Evolutionary conservation across 2,329 filamentous ascomycete genomes (phyloP).

Genomic region (Colletotrichum sp.): DNA sequence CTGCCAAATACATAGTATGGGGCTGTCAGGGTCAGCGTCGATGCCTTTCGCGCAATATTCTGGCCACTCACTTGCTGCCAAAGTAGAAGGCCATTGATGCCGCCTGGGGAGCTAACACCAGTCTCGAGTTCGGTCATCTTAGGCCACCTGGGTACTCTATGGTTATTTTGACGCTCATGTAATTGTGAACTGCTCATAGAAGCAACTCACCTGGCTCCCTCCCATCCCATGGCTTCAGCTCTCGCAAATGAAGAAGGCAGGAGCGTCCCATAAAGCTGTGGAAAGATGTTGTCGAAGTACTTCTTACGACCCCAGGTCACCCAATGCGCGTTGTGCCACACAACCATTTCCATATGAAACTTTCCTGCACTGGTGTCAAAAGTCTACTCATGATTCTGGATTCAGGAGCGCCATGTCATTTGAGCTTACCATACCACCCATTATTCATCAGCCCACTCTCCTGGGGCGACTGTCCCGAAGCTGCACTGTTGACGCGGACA

Average conservation of each 20-base stretch:
- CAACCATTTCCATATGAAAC: constrained; percentile 47
- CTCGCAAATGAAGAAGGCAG: constrained; percentile 29
- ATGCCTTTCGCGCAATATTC: fast-evolving
- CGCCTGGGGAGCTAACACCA: constrained; percentile 43
- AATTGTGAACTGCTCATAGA: neutral
- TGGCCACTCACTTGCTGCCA: constrained; percentile 54
- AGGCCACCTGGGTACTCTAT: constrained; percentile 31
- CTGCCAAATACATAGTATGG: constrained; percentile 64
- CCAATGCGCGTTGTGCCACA: constrained; percentile 47
- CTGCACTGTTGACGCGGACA: constrained; percentile 45
- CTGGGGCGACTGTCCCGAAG: constrained; percentile 39
- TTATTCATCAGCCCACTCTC: constrained; percentile 45
- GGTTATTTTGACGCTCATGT: neutral
- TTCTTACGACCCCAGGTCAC: constrained; percentile 40
- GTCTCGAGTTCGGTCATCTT: constrained; percentile 56
- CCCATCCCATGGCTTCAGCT: constrained; percentile 31
- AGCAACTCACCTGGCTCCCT: constrained; percentile 24
- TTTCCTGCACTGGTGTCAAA: constrained; percentile 26
- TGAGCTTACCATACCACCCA: constrained; percentile 48
- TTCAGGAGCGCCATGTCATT: too few relatives aligned
- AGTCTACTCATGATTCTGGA: too few relatives aligned
- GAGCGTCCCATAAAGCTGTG: constrained; percentile 22
- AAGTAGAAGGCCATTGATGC: constrained; percentile 64
- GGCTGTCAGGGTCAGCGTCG: constrained; percentile 31
- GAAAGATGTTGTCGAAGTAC: constrained; percentile 39